Evolutionary conservation across 768 basidiomycete species (phyloP), one percentile per base, ranked within the genome.

Genomic region (Strobilomyces echinocephalus): DNA sequence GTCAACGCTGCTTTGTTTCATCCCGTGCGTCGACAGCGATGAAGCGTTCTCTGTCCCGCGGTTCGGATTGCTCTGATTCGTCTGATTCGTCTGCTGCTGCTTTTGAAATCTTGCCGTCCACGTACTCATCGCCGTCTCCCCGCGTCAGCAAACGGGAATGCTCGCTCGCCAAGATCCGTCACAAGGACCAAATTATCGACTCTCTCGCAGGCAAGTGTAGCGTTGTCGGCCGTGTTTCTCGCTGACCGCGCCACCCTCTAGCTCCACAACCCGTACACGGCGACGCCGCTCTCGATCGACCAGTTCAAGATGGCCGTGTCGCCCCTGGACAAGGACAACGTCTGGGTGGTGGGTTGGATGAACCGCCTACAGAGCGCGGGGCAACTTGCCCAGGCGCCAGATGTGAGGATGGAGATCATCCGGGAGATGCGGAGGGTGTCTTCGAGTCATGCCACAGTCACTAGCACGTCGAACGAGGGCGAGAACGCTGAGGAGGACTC

Each of bases 121-220:
- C 60, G 40, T 54, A 58, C 67, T 60, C 68, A 66, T 57, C 65
- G 20, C 59, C 64, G 8, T 46, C 63, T 36, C 63, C 69, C 38
- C 56, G 58, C 49, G 43, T 72, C 61, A 93, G 90, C 65, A 91
- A 91, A 74, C 82, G 89, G 53, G 91, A 92, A 63, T 91, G 90
- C 64, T 76, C 92, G 16, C 79, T 92, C 24, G 87, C 88, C 6
- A 87, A 92, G 66, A 85, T 93, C 58, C 80, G 84, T 50, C 90
- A 93, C 72, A 93, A 93, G 73, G 90, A 93, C 72, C 76, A 82
- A 18, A 86, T 92, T 60, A 92, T 93, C 60, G 87, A 90, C 58
- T 87, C 84, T 14, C 80, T 92, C 12, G 66, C 88, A 91, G 75
- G 88, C 84, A 31, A 14, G 76, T 67, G 1, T 3, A 35, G 5